phyloP scores from a whole-genome alignment of 2,329 filamentous ascomycete species.

The Chrysoporthe austroafricana region DNA sequence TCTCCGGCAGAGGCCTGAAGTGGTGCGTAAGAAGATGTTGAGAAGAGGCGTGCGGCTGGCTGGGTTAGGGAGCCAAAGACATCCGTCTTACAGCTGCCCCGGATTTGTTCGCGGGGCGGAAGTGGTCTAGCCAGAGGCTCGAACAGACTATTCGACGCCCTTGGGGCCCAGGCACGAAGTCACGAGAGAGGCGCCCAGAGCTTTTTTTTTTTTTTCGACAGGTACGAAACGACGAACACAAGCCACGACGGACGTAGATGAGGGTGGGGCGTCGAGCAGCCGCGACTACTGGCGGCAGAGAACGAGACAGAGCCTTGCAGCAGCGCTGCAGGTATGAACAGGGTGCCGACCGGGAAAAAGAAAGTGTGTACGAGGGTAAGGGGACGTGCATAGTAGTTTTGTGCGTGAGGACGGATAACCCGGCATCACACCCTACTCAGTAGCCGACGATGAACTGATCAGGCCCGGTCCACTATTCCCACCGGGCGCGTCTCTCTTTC shows the following conservation, averaged over 20 bases:
- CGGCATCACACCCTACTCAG: not conserved
- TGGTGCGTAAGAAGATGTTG: constrained; percentile 5
- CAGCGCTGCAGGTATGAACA: constrained; percentile 7
- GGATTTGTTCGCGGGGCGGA: constrained; percentile 18
- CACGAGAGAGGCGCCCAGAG: constrained; percentile 21
- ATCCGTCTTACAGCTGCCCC: constrained; percentile 14
- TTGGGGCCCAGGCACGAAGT: constrained; percentile 11
- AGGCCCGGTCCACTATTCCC: not conserved
- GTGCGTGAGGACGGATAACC: constrained; percentile 9
- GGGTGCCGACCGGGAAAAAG: not conserved
- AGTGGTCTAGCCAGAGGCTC: constrained; percentile 16
- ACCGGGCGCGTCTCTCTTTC: not conserved
- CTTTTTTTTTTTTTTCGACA: constrained; percentile 11
- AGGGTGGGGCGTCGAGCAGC: constrained; percentile 19
- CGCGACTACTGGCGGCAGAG: constrained; percentile 2
- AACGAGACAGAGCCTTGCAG: not conserved
- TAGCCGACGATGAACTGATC: not conserved
- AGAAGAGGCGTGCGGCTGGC: constrained; percentile 18
- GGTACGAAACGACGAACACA: constrained; percentile 24
- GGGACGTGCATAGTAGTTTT: not conserved
- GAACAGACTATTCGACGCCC: constrained; percentile 23
- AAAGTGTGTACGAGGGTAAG: not conserved
- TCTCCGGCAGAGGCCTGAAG: constrained; percentile 1
- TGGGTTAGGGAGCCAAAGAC: constrained; percentile 23
- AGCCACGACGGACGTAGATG: not conserved